Percentiles rank a stretch among this genome's conserved stretches.
phyloP scores from a whole-genome alignment of 2,329 filamentous ascomycete species.

The Elsinoe batatas region DNA sequence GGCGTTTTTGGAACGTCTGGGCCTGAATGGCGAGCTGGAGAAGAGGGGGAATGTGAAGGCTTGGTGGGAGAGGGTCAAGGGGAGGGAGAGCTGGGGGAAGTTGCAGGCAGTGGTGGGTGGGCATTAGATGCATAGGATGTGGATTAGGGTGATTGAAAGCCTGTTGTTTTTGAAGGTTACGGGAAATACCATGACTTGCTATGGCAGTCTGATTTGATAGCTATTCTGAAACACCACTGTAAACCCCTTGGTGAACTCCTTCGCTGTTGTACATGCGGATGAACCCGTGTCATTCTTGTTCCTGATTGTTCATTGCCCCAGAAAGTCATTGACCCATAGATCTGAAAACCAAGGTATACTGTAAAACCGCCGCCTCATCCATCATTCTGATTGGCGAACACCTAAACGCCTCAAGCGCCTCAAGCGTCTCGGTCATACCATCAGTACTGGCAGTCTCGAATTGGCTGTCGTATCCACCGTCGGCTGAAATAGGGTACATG shows the following conservation, averaged over 20 bases:
- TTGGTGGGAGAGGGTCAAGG: slow-evolving; percentile 7
- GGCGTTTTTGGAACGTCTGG: neutral
- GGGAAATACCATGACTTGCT: neutral
- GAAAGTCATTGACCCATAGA: neutral
- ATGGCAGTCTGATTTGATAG: neutral
- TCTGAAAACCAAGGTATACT: neutral
- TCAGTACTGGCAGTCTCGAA: neutral
- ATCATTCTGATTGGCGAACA: neutral
- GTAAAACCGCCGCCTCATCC: neutral
- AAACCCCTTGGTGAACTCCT: slow-evolving; percentile 5
- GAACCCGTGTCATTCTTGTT: neutral
- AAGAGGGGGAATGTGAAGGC: neutral
- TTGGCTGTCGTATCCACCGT: neutral
- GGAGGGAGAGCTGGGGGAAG: neutral
- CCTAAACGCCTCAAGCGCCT: neutral
- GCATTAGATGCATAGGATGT: neutral
- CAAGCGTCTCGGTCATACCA: neutral
- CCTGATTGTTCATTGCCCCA: neutral
- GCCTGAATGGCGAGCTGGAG: neutral
- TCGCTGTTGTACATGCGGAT: slow-evolving; percentile 2
- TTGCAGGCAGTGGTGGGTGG: neutral
- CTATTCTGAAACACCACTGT: neutral
- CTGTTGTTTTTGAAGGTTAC: neutral
- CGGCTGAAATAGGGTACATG: neutral
- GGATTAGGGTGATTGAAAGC: neutral